Base-by-base conservation (phyloP, 2,329 filamentous ascomycete genomes). In the Penicillium glabrum region DNA sequence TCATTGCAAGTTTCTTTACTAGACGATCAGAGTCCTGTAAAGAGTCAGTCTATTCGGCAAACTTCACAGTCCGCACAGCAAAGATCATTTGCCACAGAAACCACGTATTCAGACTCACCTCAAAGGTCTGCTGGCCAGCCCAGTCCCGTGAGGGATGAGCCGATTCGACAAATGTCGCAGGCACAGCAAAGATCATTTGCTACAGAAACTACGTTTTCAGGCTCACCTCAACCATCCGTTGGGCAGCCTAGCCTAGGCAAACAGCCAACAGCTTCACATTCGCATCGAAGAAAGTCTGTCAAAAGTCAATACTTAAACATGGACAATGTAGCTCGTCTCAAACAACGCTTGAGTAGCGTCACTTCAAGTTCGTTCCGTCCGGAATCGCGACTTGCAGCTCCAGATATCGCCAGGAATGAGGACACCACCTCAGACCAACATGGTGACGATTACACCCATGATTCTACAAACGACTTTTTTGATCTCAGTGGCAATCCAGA, bases 381-480 rank as follows among this genome's bases (percentile, higher is more conserved):
- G 19, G 21, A 39, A 39, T n/a, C 16, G 35, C 35, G 35, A 10
- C 35, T n/a, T 9, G 35, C n/a, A n/a, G 16, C 35, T 19, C 35
- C 8, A 19, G 9, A 19, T 39, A 2, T n/a, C n/a, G 19, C n/a
- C 14, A 19, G 35, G 8, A 39, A 39, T 19, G 9, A 39, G n/a
- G 33, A 13, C 29, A 16, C 21, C 11, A 16, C 19, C 7, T 5
- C 21, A 43, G 26, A 51, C 13, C 39, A 37, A 5, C 16, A 39
- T 21, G 29, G 16, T 21, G 43, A 53, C n/a, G 43, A 53, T 7
- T 39, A 31, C 1, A 39, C 26, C 5, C 10, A 37, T 14, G 16
- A 35, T 14, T 13, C 47, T 11, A 16, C n/a, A 9, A 41, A 21
- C 10, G 46, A 62, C 16, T 56, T 61, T 10, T 21, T 62, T 23